Conservation (phyloP, 768 basidiomycete genomes). For the Russula emetica region DNA sequence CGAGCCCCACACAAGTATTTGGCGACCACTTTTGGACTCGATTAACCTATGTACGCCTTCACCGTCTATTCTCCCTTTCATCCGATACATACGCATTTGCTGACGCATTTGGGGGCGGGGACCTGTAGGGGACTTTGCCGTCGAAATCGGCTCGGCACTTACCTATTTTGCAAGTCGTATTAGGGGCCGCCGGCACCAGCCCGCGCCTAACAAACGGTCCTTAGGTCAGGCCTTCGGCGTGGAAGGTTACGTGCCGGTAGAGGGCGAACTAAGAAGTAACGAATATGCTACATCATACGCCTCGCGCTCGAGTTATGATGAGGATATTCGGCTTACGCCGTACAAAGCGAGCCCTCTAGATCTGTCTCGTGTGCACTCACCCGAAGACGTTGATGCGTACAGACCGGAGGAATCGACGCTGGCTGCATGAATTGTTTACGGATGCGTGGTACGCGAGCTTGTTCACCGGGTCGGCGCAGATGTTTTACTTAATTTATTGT, state of each 20-base stretch:
- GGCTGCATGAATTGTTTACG: not conserved
- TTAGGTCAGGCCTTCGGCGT: conserved; percentile 22
- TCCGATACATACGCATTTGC: not conserved
- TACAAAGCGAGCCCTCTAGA: not conserved
- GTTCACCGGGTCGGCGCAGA: not conserved
- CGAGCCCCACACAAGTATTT: conserved; percentile 48
- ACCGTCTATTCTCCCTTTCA: not conserved
- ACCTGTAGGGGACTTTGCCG: conserved; percentile 10
- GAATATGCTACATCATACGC: not conserved
- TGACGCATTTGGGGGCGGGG: not conserved
- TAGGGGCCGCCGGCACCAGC: conserved; percentile 31
- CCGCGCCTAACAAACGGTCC: not conserved
- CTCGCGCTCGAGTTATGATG: conserved; percentile 15
- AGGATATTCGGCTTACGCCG: conserved; percentile 16
- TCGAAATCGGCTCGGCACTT: conserved; percentile 63
- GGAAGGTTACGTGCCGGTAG: not conserved
- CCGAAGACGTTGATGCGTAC: not conserved
- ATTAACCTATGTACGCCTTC: conserved; percentile 44
- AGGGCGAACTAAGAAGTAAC: not conserved
- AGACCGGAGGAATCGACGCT: not conserved
- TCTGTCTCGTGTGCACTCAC: not conserved
- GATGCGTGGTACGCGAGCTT: not conserved
- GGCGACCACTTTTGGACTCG: conserved; percentile 69
- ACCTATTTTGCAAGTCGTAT: conserved; percentile 52
- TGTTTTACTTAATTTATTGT: not conserved